Evolutionary conservation across 495 filamentous ascomycete genomes (phyloP).

Genomic region (Daldinia childiae): DNA sequence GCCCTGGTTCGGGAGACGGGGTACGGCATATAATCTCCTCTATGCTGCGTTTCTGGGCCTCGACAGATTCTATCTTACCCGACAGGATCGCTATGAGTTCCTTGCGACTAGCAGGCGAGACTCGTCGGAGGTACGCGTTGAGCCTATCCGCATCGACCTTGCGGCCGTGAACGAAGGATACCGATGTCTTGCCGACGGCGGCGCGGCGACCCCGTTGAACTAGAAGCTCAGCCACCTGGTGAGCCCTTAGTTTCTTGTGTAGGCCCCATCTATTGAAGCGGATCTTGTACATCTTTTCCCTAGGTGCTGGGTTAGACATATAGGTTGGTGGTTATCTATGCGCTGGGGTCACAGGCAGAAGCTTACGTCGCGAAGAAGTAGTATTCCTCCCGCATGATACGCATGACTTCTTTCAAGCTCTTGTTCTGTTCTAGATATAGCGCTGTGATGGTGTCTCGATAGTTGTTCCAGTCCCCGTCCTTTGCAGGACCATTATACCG

Average conservation of each 20-base stretch:
- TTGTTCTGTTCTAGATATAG: conserved; percentile 41
- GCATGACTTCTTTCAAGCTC: conserved; percentile 43
- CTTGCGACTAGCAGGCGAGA: conserved; percentile 27
- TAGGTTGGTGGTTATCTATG: neutral
- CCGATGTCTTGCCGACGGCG: conserved; percentile 48
- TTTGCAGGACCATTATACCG: conserved; percentile 34
- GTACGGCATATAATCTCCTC: conserved; percentile 38
- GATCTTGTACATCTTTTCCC: conserved; percentile 42
- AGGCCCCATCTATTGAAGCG: conserved; percentile 42
- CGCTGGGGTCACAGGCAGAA: neutral
- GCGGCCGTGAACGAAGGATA: conserved; percentile 58
- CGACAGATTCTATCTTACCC: neutral
- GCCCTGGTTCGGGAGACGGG: conserved; percentile 33
- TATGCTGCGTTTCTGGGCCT: conserved; percentile 25
- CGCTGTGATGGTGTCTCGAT: conserved; percentile 37
- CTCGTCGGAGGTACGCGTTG: conserved; percentile 42
- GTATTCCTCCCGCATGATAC: conserved; percentile 41
- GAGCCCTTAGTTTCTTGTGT: conserved; percentile 37
- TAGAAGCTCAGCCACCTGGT: conserved; percentile 38
- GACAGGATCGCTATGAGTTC: conserved; percentile 26
- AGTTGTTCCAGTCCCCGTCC: conserved; percentile 39
- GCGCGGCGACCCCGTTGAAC: conserved; percentile 31
- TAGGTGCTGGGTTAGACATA: conserved; percentile 14
- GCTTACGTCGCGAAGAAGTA: conserved; percentile 43
- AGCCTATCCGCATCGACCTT: conserved; percentile 51